These are phyloP conservation scores for Venustampulla echinocandica DNA, from an alignment of 495 filamentous ascomycete genomes.

Conservation along the genomic window DNA sequence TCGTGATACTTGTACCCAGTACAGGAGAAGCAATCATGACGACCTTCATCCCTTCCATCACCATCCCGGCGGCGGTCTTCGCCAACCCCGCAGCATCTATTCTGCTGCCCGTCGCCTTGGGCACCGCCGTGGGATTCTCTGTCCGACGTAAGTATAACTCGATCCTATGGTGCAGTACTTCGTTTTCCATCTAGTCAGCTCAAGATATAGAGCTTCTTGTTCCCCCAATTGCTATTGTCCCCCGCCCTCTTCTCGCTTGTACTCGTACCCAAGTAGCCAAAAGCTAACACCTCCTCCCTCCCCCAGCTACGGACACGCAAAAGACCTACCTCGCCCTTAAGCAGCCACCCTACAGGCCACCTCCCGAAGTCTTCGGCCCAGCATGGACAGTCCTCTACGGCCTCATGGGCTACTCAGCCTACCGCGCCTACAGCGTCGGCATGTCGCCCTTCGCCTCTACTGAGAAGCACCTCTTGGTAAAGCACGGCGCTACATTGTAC, in stretches of 20 bases:
- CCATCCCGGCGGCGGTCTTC: conserved; percentile 55
- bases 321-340: conserved; percentile 56
- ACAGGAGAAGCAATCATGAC: conserved; percentile 42
- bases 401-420: conserved; percentile 79
- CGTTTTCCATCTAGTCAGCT: too few species aligned
- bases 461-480: conserved; percentile 24
- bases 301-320: conserved; percentile 46
- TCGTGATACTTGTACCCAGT: neutral
- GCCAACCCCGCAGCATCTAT: conserved; percentile 56
- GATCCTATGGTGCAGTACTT: too few species aligned
- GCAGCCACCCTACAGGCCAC: conserved; percentile 75
- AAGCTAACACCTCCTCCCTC: conserved; percentile 16
- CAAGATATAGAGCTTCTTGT: neutral
- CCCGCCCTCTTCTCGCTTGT: neutral
- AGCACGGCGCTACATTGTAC: conserved; percentile 68
- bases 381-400: conserved; percentile 83
- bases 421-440: conserved; percentile 56
- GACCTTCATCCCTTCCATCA: conserved; percentile 52
- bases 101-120: conserved; percentile 57
- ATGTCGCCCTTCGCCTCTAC: conserved; percentile 35
- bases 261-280: too few species aligned
- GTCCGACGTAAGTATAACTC: conserved; percentile 40
- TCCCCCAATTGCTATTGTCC: neutral
- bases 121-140: conserved; percentile 54
- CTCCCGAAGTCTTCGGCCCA: conserved; percentile 71